phyloP scores from a whole-genome alignment of 495 filamentous ascomycete genomes.

The Hypoxylon perforatum region DNA sequence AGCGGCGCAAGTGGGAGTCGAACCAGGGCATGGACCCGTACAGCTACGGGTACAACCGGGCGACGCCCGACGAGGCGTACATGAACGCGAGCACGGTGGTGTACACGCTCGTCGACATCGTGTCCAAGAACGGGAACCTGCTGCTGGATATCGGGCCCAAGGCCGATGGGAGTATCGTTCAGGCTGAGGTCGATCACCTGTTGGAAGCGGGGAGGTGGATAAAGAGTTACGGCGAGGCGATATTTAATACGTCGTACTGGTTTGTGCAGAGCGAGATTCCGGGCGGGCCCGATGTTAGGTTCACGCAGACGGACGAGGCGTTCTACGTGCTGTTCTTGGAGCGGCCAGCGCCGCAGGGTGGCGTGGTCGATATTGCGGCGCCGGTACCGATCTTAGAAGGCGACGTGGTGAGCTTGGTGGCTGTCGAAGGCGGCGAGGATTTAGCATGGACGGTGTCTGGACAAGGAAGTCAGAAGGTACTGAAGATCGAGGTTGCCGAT shows the following conservation, averaged over 20 bases:
- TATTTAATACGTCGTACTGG: conserved; percentile 69
- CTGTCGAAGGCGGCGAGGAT: conserved; percentile 52
- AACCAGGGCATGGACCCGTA: conserved; percentile 67
- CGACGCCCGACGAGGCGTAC: conserved; percentile 58
- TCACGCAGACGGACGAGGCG: conserved; percentile 62
- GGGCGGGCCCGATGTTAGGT: conserved; percentile 57
- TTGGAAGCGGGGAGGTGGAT: conserved; percentile 64
- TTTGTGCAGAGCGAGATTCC: conserved; percentile 57
- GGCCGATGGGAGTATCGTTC: conserved; percentile 64
- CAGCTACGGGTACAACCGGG: conserved; percentile 66
- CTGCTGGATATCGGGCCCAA: conserved; percentile 65
- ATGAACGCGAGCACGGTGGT: conserved; percentile 63
- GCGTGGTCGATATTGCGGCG: conserved; percentile 50
- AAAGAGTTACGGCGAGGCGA: conserved; percentile 60
- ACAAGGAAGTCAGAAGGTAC: conserved; percentile 45
- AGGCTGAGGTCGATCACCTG: conserved; percentile 58
- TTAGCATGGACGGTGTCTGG: conserved; percentile 42
- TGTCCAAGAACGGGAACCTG: conserved; percentile 67
- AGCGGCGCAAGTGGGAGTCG: conserved; percentile 65
- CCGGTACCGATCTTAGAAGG: conserved; percentile 59
- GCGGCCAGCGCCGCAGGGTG: conserved; percentile 47
- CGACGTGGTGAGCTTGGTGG: conserved; percentile 59
- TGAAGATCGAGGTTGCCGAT: conserved; percentile 41
- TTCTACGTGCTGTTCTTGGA: conserved; percentile 63
- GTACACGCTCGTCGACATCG: conserved; percentile 60